Evolutionary conservation across 2,329 filamentous ascomycete species (phyloP).

Genomic region (Bipolaris bicolor): DNA sequence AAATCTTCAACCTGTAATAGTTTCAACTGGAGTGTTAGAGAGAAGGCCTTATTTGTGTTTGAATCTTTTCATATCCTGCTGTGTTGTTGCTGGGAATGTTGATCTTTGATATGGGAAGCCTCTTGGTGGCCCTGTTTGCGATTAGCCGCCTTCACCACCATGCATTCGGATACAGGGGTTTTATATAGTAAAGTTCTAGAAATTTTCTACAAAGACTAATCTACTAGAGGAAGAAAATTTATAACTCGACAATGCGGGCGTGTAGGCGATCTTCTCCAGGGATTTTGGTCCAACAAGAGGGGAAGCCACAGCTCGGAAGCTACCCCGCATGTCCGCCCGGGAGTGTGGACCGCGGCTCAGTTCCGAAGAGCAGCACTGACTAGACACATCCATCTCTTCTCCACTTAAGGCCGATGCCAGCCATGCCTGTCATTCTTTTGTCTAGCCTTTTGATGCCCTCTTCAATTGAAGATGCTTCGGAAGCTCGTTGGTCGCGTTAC

Average conservation of each 20-base stretch:
- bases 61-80: background rate
- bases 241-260: no score
- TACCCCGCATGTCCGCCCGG: conserved; percentile 13
- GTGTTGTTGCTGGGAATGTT: background rate
- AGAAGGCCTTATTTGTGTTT: background rate
- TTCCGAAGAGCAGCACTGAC: conserved; percentile 9
- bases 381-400: conserved; percentile 1
- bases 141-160: no score
- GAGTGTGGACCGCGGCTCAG: conserved; percentile 15
- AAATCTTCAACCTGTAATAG: background rate
- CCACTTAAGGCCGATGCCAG: background rate
- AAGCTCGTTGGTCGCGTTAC: conserved; percentile 29
- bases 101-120: no score
- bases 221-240: no score
- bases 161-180: no score
- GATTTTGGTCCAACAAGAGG: no score
- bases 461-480: conserved; percentile 36
- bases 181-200: no score
- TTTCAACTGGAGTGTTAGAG: no score
- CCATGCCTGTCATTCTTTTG: background rate
- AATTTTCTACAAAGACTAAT: no score
- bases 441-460: conserved; percentile 19
- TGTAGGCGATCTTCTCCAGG: no score
- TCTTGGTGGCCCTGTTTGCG: no score
- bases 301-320: background rate